Percentiles rank a stretch among this genome's conserved stretches.
These are phyloP conservation scores for Cystobasidium pallidum DNA, from an alignment of 1,284 basidiomycete species.

Conservation along the genomic window DNA sequence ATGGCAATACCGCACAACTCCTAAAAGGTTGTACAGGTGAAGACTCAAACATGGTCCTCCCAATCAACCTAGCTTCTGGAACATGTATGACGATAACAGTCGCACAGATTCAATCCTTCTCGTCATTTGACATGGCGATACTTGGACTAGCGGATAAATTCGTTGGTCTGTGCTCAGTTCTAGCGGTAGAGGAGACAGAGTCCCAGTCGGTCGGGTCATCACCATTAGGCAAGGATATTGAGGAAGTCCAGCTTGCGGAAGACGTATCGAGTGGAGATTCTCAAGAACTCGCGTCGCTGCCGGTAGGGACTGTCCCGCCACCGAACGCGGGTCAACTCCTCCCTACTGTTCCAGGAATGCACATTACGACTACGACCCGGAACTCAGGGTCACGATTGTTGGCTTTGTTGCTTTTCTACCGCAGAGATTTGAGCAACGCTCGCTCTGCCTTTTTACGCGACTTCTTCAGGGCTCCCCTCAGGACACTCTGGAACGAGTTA, in stretches of 20 bases:
- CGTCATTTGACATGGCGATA: constrained; percentile 44
- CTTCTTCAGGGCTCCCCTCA: constrained; percentile 22
- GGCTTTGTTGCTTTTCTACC: constrained; percentile 36
- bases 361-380: too few relatives aligned
- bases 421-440: constrained; percentile 9
- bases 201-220: not conserved
- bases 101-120: not conserved
- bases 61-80: constrained; percentile 14
- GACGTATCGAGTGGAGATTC: not conserved
- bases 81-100: not conserved
- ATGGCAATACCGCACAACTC: not conserved
- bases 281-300: too few relatives aligned
- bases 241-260: not conserved
- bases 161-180: constrained; percentile 47
- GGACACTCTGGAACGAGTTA: constrained; percentile 18
- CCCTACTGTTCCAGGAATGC: too few relatives aligned
- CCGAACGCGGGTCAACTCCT: too few relatives aligned
- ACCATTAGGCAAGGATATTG: not conserved
- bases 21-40: not conserved
- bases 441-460: constrained; percentile 18
- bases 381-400: constrained; percentile 13
- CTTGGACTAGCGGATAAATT: constrained; percentile 50
- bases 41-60: not conserved
- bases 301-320: too few relatives aligned
- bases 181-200: not conserved